phyloP scores from a whole-genome alignment of 257 asterid species.

The Plantago ovata region DNA sequence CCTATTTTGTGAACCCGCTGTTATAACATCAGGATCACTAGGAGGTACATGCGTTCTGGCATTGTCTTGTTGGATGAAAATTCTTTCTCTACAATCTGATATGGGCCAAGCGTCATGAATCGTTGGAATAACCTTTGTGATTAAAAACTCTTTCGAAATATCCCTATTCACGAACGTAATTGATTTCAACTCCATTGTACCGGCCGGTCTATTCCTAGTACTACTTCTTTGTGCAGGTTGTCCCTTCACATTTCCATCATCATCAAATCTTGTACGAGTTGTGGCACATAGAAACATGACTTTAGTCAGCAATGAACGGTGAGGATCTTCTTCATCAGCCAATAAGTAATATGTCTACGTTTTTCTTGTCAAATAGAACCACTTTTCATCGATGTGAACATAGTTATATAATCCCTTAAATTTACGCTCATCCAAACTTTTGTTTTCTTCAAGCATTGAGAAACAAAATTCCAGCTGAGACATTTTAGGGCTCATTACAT shows the following conservation, averaged over 20 bases:
- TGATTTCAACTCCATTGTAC: background rate
- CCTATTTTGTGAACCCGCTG: background rate
- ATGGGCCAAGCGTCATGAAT: background rate
- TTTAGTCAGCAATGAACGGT: no score
- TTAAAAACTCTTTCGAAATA: background rate
- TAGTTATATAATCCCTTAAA: background rate
- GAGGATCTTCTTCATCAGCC: background rate
- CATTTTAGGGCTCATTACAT: no score
- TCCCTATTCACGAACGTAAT: background rate
- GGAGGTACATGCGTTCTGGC: background rate
- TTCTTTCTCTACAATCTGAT: background rate
- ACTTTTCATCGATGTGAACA: background rate
- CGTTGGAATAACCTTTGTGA: background rate
- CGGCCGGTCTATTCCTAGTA: background rate
- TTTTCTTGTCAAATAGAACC: background rate
- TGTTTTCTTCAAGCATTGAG: background rate
- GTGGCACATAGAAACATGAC: no score
- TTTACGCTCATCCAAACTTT: background rate
- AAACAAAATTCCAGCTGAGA: background rate
- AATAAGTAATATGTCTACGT: background rate
- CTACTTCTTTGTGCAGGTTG: background rate
- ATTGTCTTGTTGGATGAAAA: background rate
- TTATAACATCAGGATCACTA: background rate
- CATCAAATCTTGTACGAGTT: no score
- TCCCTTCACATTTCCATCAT: no score